These are phyloP conservation scores for Linnemannia elongata DNA, from an alignment of 192 early-diverging fungal species.

Conservation along the genomic window DNA sequence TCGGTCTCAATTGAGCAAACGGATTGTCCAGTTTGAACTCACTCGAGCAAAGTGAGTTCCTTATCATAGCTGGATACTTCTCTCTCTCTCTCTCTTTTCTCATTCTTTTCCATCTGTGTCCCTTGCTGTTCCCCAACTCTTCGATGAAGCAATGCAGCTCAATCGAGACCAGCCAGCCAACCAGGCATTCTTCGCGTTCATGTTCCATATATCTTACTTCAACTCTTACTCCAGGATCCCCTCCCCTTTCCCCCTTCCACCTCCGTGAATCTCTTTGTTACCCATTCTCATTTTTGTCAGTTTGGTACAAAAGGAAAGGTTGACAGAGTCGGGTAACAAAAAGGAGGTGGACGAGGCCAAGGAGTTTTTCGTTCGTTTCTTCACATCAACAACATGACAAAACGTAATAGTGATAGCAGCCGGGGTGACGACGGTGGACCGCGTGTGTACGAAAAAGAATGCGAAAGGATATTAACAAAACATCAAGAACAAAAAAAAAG, in stretches of 20 bases:
- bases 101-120: too few relatives aligned
- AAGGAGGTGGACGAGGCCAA: background rate
- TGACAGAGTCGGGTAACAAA: background rate
- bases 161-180: too few relatives aligned
- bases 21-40: too few relatives aligned
- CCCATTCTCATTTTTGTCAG: conserved; percentile 1
- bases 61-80: too few relatives aligned
- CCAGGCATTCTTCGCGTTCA: background rate
- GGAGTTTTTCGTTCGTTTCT: background rate
- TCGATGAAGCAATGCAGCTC: too few relatives aligned
- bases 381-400: background rate
- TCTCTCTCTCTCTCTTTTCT: too few relatives aligned
- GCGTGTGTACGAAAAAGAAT: background rate
- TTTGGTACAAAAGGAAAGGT: background rate
- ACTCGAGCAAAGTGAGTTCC: too few relatives aligned
- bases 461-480: background rate
- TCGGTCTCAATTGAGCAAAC: too few relatives aligned
- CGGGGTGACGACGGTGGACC: background rate
- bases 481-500: background rate
- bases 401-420: background rate
- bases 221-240: background rate
- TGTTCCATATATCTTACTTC: background rate
- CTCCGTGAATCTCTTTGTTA: background rate
- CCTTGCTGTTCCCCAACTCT: too few relatives aligned
- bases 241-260: background rate